Evolutionary conservation across 352 stramenopile genomes (phyloP), one percentile per base, ranked within the genome.

Genomic region (Globisporangium yorkense): DNA sequence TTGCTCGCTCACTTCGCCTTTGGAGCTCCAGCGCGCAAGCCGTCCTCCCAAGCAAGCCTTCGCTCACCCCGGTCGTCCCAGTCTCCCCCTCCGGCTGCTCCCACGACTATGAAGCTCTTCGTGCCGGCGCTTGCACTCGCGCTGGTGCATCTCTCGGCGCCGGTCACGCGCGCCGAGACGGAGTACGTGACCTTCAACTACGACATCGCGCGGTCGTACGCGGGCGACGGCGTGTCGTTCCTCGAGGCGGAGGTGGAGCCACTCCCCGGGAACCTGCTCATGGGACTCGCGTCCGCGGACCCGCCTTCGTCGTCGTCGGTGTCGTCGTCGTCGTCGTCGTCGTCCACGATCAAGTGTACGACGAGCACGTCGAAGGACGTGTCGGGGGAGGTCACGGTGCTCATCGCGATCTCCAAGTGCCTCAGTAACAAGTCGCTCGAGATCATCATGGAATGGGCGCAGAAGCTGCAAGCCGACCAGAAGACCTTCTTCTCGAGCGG

Each of bases 341-440:
- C 39, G 3, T 33, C 39, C 10, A 13, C 21, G 21, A 51, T 55
- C 5, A 10, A 40, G 27, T 63, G 57, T 31, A 50, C 50, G 7
- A 21, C 33, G 3, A 45, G 15, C 9, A 29, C 13, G 4, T 21
- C 18, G 4, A 54, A 70, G 1, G 48, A 65, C 0, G 40, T 46
- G 18, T 61, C 55, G 5, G 46, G 62, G 12, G 20, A 1, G 2
- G 68, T 70, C 0, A 67, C 66, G 2, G 74, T 85, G 27, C 60
- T 87, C 12, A 59, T 87, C 16, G 76, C 68, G 18, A 77, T 89
- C 62, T 86, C 76, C 47, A 83, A 86, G 52, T 87, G 79, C 31
- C 49, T 87, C 7, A 70, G 70, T 48, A 44, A 77, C 24, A 48
- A 50, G 41, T 54, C 67, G 7, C 35, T 84, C 10, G 49, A 41